phyloP scores from a whole-genome alignment of 352 stramenopile species.

The Peronospora tabacina region DNA sequence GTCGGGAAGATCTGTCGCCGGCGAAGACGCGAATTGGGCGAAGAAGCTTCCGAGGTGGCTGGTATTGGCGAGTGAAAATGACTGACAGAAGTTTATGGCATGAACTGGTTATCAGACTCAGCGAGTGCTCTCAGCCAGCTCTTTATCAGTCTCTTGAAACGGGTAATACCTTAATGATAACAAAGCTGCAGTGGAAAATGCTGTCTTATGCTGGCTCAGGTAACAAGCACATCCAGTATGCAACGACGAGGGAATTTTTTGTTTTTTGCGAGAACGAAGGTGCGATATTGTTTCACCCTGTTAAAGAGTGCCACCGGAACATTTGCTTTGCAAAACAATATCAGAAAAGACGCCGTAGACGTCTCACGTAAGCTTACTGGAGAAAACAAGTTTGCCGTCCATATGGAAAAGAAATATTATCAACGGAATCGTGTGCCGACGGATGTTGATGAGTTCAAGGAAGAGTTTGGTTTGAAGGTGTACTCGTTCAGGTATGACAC shows the following conservation, averaged over 20 bases:
- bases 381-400: constrained; percentile 19
- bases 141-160: constrained; percentile 42
- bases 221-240: constrained; percentile 30
- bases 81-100: constrained; percentile 42
- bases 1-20: constrained; percentile 36
- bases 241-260: constrained; percentile 34
- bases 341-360: constrained; percentile 20
- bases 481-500: constrained; percentile 25
- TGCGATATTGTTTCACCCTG: constrained; percentile 23
- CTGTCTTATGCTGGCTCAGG: constrained; percentile 1
- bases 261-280: constrained; percentile 34
- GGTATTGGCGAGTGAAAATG: constrained; percentile 55
- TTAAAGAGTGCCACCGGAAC: constrained; percentile 35
- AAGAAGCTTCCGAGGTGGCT: constrained; percentile 8
- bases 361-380: constrained; percentile 7
- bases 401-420: constrained; percentile 28
- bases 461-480: constrained; percentile 18
- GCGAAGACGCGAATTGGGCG: constrained; percentile 22
- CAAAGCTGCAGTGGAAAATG: constrained; percentile 45
- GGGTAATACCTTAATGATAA: constrained; percentile 44
- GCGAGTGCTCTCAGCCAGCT: constrained; percentile 36
- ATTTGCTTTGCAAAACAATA: constrained; percentile 28
- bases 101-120: constrained; percentile 43
- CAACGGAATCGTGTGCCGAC: constrained; percentile 19
- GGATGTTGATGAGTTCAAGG: constrained; percentile 19